Evolutionary conservation across 768 basidiomycete species (phyloP).

Genomic region (Grammothele lineata): DNA sequence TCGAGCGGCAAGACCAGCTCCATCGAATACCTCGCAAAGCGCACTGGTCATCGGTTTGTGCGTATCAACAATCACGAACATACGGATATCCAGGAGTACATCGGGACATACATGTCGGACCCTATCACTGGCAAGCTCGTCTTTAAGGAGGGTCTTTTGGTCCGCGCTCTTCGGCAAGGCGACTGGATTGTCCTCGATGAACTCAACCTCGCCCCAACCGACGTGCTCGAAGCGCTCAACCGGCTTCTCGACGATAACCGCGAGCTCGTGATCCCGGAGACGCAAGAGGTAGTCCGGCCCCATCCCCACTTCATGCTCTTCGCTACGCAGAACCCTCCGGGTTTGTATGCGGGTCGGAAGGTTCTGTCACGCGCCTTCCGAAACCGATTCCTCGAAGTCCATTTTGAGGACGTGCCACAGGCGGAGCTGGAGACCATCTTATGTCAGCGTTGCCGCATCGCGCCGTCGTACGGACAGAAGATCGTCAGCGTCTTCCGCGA

Average conservation of each 20-base stretch:
- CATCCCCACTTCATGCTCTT: slow-evolving; percentile 98
- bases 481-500: slow-evolving; percentile 93
- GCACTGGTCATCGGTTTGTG: slow-evolving; percentile 92
- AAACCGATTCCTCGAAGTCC: slow-evolving; percentile 95
- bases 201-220: slow-evolving; percentile 94
- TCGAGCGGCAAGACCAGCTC: slow-evolving; percentile 98
- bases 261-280: slow-evolving; percentile 92
- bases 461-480: slow-evolving; percentile 87
- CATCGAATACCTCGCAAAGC: slow-evolving; percentile 88
- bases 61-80: slow-evolving; percentile 99
- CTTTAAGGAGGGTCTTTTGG: slow-evolving; percentile 91
- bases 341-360: slow-evolving; percentile 92
- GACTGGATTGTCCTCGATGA: slow-evolving; percentile 99
- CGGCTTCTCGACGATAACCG: slow-evolving; percentile 96
- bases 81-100: slow-evolving; percentile 98
- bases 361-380: slow-evolving; percentile 93
- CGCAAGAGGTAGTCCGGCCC: slow-evolving; percentile 88
- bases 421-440: slow-evolving; percentile 89
- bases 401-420: slow-evolving; percentile 96
- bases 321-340: slow-evolving; percentile 97
- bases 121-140: slow-evolving; percentile 88
- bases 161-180: slow-evolving; percentile 85
- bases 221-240: slow-evolving; percentile 96
- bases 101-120: slow-evolving; percentile 95
- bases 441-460: slow-evolving; percentile 87